A percentile compares a stretch with the other conserved stretches of the same genome.
These are phyloP conservation scores for Chaetomium fimeti DNA, from an alignment of 495 filamentous ascomycete species.

Conservation along the genomic window DNA sequence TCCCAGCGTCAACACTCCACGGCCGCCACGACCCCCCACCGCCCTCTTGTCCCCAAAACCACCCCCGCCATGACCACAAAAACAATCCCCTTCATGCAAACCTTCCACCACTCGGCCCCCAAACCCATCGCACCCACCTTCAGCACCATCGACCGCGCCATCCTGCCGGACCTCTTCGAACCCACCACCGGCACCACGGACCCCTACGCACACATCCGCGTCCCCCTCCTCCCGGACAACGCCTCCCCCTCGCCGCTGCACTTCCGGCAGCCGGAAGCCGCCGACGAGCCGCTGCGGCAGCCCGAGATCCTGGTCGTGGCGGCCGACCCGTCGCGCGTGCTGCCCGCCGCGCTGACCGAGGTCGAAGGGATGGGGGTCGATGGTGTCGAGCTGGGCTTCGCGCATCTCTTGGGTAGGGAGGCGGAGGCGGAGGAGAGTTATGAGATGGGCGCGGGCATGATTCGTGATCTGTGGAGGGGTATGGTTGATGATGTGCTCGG, in stretches of 20 bases:
- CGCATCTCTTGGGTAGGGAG: constrained; percentile 30
- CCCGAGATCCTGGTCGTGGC: constrained; percentile 46
- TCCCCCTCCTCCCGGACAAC: constrained; percentile 50
- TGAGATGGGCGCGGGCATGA: constrained; percentile 41
- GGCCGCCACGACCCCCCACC: constrained; percentile 28
- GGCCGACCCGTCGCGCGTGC: constrained; percentile 43
- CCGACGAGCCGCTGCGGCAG: constrained; percentile 36
- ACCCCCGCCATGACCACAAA: not conserved
- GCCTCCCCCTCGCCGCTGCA: constrained; percentile 19
- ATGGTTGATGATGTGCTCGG: constrained; percentile 47
- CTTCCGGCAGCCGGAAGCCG: constrained; percentile 28
- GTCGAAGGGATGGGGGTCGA: constrained; percentile 49
- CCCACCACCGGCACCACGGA: constrained; percentile 18
- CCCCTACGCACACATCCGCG: constrained; percentile 43
- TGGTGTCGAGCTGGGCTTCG: constrained; percentile 49
- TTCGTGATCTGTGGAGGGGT: constrained; percentile 48
- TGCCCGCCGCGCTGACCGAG: constrained; percentile 45
- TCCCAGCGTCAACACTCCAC: constrained; percentile 26
- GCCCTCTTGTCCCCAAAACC: constrained; percentile 28
- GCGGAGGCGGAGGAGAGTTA: constrained; percentile 19
- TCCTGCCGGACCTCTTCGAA: constrained; percentile 39
- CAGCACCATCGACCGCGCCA: constrained; percentile 41
- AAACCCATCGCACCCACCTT: constrained; percentile 27
- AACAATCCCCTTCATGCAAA: constrained; percentile 49
- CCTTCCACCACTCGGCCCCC: constrained; percentile 47